Conservation (phyloP, 345 rosid species). For the Sonneratia caseolaris region DNA sequence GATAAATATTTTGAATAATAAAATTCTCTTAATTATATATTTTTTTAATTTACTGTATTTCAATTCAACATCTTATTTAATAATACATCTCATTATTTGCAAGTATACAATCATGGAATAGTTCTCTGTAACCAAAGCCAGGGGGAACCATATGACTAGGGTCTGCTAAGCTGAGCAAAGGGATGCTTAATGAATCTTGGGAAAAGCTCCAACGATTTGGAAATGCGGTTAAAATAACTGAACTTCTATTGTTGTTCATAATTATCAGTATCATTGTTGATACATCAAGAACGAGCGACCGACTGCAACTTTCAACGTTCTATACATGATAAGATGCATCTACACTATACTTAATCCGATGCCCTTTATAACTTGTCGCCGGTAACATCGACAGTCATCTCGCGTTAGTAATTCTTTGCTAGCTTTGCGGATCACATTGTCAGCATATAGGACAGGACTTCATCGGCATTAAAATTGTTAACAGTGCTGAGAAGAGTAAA, state of each 20-base stretch:
- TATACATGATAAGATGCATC: not conserved
- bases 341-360: not conserved
- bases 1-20: too few species aligned
- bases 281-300: too few species aligned
- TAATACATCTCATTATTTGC: not conserved
- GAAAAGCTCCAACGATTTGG: not conserved
- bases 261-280: not conserved
- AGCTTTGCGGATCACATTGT: not conserved
- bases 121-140: not conserved
- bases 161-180: not conserved
- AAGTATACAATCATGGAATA: not conserved
- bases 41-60: too few species aligned
- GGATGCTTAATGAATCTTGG: not conserved
- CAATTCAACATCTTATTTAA: not conserved
- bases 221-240: not conserved
- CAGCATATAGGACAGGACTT: not conserved
- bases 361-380: not conserved
- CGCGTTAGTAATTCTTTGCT: not conserved
- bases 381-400: not conserved
- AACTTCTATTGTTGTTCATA: not conserved
- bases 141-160: not conserved
- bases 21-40: too few species aligned
- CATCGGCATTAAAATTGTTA: not conserved
- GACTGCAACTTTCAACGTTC: too few species aligned
- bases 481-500: not conserved